phyloP scores from a whole-genome alignment of 2,329 filamentous ascomycete genomes.

The Diaporthe amygdali region DNA sequence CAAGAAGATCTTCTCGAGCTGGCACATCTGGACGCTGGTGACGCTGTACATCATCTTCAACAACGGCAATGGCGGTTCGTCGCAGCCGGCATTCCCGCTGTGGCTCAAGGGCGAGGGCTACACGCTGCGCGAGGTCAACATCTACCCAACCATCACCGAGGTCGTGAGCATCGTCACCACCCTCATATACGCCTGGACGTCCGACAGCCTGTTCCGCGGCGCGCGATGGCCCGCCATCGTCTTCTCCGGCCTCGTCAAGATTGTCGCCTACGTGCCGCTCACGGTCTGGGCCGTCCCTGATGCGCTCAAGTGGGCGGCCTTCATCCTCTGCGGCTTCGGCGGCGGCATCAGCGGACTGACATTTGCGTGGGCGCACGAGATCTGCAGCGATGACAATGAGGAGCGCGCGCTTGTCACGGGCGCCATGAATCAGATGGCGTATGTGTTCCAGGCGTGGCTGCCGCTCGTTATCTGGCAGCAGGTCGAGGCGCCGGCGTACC shows the following conservation, averaged over 20 bases:
- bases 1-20: constrained; percentile 64
- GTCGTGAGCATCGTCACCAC: constrained; percentile 62
- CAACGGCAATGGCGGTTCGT: constrained; percentile 54
- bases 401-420: constrained; percentile 70
- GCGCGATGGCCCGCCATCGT: constrained; percentile 69
- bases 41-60: constrained; percentile 69
- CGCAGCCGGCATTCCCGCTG: constrained; percentile 60
- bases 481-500: constrained; percentile 56
- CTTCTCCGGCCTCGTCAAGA: constrained; percentile 52
- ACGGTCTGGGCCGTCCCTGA: constrained; percentile 50
- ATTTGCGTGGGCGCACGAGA: constrained; percentile 56
- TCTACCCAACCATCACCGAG: constrained; percentile 64
- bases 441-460: constrained; percentile 73
- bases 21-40: constrained; percentile 67
- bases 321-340: constrained; percentile 59
- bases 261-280: constrained; percentile 45
- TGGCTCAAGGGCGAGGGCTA: constrained; percentile 53
- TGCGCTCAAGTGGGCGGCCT: constrained; percentile 69
- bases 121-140: constrained; percentile 48
- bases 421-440: constrained; percentile 72
- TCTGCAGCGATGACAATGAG: constrained; percentile 60
- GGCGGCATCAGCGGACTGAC: constrained; percentile 51
- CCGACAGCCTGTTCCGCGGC: constrained; percentile 64
- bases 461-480: constrained; percentile 71
- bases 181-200: constrained; percentile 69